Evolutionary conservation across 164 flowering plant species (phyloP).

Genomic region (Pachysandra terminalis): DNA sequence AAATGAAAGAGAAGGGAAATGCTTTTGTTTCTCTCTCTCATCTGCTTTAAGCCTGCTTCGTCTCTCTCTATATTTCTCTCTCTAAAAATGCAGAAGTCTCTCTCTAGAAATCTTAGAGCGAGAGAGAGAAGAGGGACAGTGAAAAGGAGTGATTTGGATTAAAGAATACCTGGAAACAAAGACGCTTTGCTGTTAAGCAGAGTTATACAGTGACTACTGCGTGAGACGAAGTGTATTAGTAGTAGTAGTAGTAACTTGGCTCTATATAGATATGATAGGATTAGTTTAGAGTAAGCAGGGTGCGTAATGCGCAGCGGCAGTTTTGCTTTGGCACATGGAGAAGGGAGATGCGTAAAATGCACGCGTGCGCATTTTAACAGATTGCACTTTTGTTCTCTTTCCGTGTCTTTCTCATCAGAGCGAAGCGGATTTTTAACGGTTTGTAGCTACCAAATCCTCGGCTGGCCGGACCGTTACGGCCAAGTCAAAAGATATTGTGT

Average conservation of each 20-base stretch:
- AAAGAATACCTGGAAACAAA: not conserved
- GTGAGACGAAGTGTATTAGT: not conserved
- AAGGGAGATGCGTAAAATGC: not conserved
- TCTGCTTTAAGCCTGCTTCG: not conserved
- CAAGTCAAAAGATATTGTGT: too few species aligned
- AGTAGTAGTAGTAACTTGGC: not conserved
- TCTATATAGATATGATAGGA: not conserved
- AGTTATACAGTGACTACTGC: not conserved
- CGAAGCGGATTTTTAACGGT: too few species aligned
- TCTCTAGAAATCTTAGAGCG: not conserved
- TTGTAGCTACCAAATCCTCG: too few species aligned
- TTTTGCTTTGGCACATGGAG: not conserved
- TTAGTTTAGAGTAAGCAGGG: not conserved
- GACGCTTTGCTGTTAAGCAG: not conserved
- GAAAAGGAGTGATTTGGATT: not conserved
- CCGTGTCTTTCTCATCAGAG: too few species aligned
- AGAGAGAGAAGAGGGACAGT: not conserved
- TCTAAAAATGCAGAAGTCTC: not conserved
- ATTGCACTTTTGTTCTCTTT: too few species aligned
- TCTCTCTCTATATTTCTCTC: not conserved
- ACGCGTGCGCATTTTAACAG: not conserved
- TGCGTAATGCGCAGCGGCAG: not conserved
- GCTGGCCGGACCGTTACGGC: too few species aligned
- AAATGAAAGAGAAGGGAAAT: not conserved
- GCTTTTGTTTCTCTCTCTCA: not conserved